Conservation (phyloP, 768 basidiomycete species). For the Gymnopilus junonius region DNA sequence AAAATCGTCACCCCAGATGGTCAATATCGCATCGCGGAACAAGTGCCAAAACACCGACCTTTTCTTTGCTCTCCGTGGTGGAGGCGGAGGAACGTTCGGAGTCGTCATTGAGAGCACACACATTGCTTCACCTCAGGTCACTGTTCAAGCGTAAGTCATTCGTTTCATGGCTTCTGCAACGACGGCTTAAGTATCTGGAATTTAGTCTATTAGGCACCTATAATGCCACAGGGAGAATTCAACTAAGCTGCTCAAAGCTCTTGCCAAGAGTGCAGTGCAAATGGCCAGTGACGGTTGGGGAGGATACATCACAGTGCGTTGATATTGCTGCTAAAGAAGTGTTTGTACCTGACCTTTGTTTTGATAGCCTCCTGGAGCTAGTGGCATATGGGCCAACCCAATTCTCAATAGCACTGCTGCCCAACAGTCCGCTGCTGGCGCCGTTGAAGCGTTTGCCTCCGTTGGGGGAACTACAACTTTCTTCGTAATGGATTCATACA, state of each 20-base stretch:
- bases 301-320: constrained; percentile 23
- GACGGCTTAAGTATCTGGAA: neutral
- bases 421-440: constrained; percentile 13
- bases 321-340: neutral
- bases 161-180: neutral
- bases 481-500: constrained; percentile 18
- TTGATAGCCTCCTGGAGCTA: constrained; percentile 13
- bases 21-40: constrained; percentile 41
- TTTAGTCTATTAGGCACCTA: constrained; percentile 19
- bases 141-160: constrained; percentile 18
- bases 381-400: constrained; percentile 22
- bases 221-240: constrained; percentile 18
- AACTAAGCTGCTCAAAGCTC: constrained; percentile 15
- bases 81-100: constrained; percentile 45
- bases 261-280: constrained; percentile 17
- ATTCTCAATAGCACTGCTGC: constrained; percentile 11
- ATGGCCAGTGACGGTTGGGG: constrained; percentile 25
- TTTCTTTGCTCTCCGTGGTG: constrained; percentile 52
- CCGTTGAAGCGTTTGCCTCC: constrained; percentile 18
- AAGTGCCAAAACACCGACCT: constrained; percentile 46
- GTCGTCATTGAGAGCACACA: constrained; percentile 34
- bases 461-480: constrained; percentile 20
- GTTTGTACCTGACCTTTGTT: neutral
- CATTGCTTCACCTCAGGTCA: constrained; percentile 17
- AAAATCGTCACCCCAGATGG: constrained; percentile 49